Evolutionary conservation across 352 stramenopile genomes (phyloP).

Genomic region (Globisporangium camurandrum): DNA sequence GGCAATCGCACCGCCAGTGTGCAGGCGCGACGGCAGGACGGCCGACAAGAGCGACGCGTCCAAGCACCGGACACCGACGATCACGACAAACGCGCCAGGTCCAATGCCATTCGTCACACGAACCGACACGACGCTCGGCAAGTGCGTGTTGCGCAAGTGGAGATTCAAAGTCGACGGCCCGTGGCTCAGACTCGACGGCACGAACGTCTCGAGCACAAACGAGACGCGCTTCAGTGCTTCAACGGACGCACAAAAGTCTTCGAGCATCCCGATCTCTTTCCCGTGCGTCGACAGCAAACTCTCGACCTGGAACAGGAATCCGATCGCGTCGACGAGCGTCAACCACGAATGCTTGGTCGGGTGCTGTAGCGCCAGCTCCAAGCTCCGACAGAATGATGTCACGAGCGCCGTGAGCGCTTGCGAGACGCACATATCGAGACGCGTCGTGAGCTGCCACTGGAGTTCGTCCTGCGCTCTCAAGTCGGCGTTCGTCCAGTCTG

Average conservation of each 20-base stretch:
- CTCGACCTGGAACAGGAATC: conserved; percentile 87
- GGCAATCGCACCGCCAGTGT: conserved; percentile 33
- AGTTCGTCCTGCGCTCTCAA: conserved; percentile 49
- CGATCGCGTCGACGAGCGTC: conserved; percentile 50
- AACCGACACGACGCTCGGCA: conserved; percentile 70
- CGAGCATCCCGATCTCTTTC: conserved; percentile 95
- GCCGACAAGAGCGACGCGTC: conserved; percentile 27
- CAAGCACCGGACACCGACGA: conserved; percentile 50
- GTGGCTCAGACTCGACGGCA: conserved; percentile 44
- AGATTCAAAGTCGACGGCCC: conserved; percentile 66
- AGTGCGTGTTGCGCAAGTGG: conserved; percentile 62
- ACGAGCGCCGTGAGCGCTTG: conserved; percentile 70
- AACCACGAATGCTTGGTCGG: conserved; percentile 48
- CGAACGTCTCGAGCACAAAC: conserved; percentile 62
- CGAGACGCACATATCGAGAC: conserved; percentile 72
- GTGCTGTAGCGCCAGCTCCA: conserved; percentile 67
- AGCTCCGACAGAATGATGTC: conserved; percentile 60
- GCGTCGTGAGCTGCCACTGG: conserved; percentile 68
- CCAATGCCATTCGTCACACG: conserved; percentile 45
- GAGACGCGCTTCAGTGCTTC: conserved; percentile 66
- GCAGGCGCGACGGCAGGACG: conserved; percentile 38
- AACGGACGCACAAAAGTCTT: conserved; percentile 79
- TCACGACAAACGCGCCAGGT: conserved; percentile 33
- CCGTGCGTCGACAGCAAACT: conserved; percentile 91
- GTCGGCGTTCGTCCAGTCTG: conserved; percentile 57